Base-by-base conservation (phyloP, 2,329 filamentous ascomycete species). In the Blastomyces parvus region DNA sequence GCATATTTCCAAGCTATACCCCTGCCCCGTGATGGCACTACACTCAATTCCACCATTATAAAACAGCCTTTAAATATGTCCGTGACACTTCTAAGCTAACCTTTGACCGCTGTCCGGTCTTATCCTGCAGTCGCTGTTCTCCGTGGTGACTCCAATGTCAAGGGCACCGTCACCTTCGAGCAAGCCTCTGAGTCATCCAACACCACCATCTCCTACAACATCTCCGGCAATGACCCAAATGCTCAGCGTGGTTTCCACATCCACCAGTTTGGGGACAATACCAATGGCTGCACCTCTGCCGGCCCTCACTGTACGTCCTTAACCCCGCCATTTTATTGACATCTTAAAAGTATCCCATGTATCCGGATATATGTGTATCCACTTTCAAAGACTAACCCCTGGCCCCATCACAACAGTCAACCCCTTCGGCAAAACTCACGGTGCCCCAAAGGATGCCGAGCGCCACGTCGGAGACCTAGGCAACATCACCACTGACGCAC, bases 221-320 rank as follows among this genome's bases (percentile, higher is more conserved):
- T 99, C 80, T 84, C 85, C 67, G 93, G 94, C 81, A 84, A 97
- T 81, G 92, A 97, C 77, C 74, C 93, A 81, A 96, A 96, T 79
- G 92, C 94, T 76, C 86, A 96, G 87, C 93, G 94, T 81, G 94
- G 91, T 80, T 91, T 97, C 85, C 94, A 99, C 85, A 88, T 99
- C 76, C 94, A 99, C 84, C 90, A 94, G 79, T 99, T 96, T 75
- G 94, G 94, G 78, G 94, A 97, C 86, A 97, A 97, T 86, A 97
- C 94, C 84, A 99, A 99, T 82, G 94, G 94, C 79, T 99, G 94
- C 89, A 97, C 93, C 70, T 96, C 90, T 70, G 94, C 94, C 70
- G 94, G 94, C 62, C 93, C 94, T 80, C 94, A 99, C 84, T 99
- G 91, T 96, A 83, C 77, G 90, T 81, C 11, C 17, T 64, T 14